Base-by-base conservation (phyloP, 148 eudicot genomes). In the Vaccinium vitisidaea region DNA sequence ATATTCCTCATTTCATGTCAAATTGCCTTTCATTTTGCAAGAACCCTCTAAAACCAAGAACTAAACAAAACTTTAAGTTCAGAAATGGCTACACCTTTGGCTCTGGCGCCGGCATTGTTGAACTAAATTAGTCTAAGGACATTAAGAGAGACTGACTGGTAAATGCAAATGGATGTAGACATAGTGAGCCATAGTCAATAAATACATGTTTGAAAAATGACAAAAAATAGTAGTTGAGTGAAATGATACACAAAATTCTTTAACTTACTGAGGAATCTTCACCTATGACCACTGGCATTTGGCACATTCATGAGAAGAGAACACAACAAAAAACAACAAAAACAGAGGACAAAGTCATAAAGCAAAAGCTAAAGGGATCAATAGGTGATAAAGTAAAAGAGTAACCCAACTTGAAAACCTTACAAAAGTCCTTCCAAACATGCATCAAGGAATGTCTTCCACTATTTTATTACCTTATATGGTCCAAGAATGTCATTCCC, bases 161-260 rank as follows among this genome's bases (percentile, higher is more conserved):
- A 39, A 76, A 46, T 43, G 78, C 14, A 71, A 14, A 71, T 32
- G 75, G 49, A 71, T 32, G 74, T 19, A 75, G 52, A 46, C 78
- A 25, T 75, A 75, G 19, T 39, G 77, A 75, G 78, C 78, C 53
- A 0, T 46, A 75, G 78, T 75, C 78, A 75, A 39, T 3, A 75
- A 39, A 43, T 19, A 16, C 78, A 75, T 19, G 25, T 75, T 75
- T 75, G 27, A 43, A 19, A 19, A 43, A 46, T 21, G 53, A 46
- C 6, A 43, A 10, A 18, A 21, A 74, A 39, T 74, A 18, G 49
- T 18, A 63, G 8, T 2, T 6, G 52, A 75, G 79, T 75, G 30
- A 75, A 46, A 75, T 27, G 19, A 19, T 7, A 8, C 54, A 46
- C 15, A 43, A 43, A 75, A 21, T 39, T 43, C 52, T 43, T 75